Percentiles rank a stretch among this genome's conserved stretches.
These are phyloP conservation scores for Quercus wislizeni DNA, from an alignment of 306 rosid species.

Conservation along the genomic window DNA sequence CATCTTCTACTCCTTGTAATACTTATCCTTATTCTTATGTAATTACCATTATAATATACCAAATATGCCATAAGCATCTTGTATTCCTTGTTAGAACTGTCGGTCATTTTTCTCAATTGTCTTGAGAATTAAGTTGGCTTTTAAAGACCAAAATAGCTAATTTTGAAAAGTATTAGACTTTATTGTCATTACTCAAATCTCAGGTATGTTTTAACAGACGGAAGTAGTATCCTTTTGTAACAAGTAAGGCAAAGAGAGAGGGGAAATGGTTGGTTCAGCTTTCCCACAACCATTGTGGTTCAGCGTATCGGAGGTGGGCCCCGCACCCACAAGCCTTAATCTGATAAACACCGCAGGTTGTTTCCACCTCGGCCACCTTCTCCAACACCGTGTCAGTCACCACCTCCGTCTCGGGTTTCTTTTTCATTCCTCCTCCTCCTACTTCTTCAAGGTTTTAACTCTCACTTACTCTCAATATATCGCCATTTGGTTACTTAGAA, in stretches of 20 bases:
- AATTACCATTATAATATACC: too few species aligned
- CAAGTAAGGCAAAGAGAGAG: background rate
- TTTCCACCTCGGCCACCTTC: conserved; percentile 48
- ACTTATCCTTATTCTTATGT: too few species aligned
- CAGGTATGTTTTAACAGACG: too few species aligned
- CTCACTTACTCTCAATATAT: background rate
- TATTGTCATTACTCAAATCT: too few species aligned
- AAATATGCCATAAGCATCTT: too few species aligned
- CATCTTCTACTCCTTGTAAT: too few species aligned
- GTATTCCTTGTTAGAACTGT: too few species aligned
- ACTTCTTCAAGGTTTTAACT: conserved; percentile 49
- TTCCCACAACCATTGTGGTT: conserved; percentile 30
- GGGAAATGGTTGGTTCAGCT: conserved; percentile 29
- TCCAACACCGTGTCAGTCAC: conserved; percentile 37
- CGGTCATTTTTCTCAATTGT: too few species aligned
- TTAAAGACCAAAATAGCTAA: too few species aligned
- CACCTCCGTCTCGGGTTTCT: conserved; percentile 36
- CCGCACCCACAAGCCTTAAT: conserved; percentile 22
- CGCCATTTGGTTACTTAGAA: background rate
- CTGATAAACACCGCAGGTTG: conserved; percentile 58
- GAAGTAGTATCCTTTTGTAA: too few species aligned
- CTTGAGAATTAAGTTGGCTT: too few species aligned
- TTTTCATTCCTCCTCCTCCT: conserved; percentile 23
- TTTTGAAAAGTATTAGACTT: too few species aligned
- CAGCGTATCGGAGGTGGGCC: conserved; percentile 34